phyloP scores from a whole-genome alignment of 192 early-diverging fungal species.

The Ambispora gerdemannii region DNA sequence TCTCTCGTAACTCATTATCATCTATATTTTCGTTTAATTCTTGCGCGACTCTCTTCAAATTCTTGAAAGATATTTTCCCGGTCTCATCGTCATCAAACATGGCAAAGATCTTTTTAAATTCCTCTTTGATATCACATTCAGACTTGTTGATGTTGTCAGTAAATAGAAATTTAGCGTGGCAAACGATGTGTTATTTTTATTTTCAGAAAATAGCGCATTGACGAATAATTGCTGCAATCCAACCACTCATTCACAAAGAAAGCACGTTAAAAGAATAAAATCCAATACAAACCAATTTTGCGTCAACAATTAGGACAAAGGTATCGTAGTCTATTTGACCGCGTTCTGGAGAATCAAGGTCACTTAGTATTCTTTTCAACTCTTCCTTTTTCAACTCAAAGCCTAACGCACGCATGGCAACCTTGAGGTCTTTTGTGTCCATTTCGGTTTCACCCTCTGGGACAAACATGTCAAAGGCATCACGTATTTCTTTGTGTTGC shows the following conservation, averaged over 20 bases:
- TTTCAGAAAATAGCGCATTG: too few relatives aligned
- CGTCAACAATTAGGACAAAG: constrained; percentile 49
- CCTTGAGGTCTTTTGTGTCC: constrained; percentile 66
- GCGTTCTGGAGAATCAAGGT: constrained; percentile 38
- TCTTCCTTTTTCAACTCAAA: constrained; percentile 50
- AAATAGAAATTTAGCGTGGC: background rate
- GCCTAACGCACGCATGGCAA: constrained; percentile 61
- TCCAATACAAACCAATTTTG: constrained; percentile 55
- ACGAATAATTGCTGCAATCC: too few relatives aligned
- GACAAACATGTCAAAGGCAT: constrained; percentile 70
- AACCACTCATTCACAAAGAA: too few relatives aligned
- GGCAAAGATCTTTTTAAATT: constrained; percentile 72
- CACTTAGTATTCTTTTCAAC: constrained; percentile 41
- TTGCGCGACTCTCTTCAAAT: constrained; percentile 60
- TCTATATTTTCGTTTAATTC: constrained; percentile 65
- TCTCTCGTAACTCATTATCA: constrained; percentile 62
- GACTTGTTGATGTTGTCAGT: constrained; percentile 39
- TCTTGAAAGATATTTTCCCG: constrained; percentile 72
- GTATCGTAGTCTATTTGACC: constrained; percentile 48
- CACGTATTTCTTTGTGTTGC: constrained; percentile 59
- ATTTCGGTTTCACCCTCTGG: constrained; percentile 59
- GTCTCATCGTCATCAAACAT: constrained; percentile 77
- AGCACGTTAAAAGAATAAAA: background rate
- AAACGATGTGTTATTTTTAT: too few relatives aligned
- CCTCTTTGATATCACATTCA: constrained; percentile 63